phyloP scores from a whole-genome alignment of 805 yeast species.

The Wickerhamomyces mucosus region DNA sequence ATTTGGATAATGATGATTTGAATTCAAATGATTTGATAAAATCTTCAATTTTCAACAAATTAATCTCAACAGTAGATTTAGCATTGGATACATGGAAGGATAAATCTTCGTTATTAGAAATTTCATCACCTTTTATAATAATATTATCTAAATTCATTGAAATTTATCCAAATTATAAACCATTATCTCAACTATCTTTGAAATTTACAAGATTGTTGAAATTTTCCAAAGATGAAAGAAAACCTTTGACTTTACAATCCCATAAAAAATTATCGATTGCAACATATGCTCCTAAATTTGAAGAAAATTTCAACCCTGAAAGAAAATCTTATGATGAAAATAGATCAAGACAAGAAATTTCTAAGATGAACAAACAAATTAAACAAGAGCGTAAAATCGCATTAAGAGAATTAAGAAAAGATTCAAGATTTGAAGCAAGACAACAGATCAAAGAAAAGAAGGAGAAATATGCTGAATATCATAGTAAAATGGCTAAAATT shows the following conservation, averaged over 20 bases:
- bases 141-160: slow-evolving; percentile 32
- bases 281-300: slow-evolving; percentile 82
- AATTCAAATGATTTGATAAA: slow-evolving; percentile 10
- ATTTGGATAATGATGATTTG: slow-evolving; percentile 19
- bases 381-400: slow-evolving; percentile 89
- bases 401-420: slow-evolving; percentile 84
- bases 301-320: slow-evolving; percentile 93
- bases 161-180: slow-evolving; percentile 25
- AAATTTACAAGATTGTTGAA: slow-evolving; percentile 41
- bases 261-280: slow-evolving; percentile 82
- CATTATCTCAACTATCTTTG: slow-evolving; percentile 26
- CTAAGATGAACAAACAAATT: slow-evolving; percentile 73
- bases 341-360: slow-evolving; percentile 69
- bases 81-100: slow-evolving; percentile 49
- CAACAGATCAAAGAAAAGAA: slow-evolving; percentile 76
- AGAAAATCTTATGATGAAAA: slow-evolving; percentile 85
- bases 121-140: slow-evolving; percentile 36
- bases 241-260: slow-evolving; percentile 70
- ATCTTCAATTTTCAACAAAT: slow-evolving; percentile 19
- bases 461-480: slow-evolving; percentile 67
- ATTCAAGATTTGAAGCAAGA: slow-evolving; percentile 77
- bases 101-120: slow-evolving; percentile 49
- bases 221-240: slow-evolving; percentile 40
- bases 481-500: slow-evolving; percentile 80
- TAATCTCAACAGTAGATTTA: slow-evolving; percentile 22